Conservation (phyloP, 495 filamentous ascomycete species). For the Umbilicaria muhlenbergii region DNA sequence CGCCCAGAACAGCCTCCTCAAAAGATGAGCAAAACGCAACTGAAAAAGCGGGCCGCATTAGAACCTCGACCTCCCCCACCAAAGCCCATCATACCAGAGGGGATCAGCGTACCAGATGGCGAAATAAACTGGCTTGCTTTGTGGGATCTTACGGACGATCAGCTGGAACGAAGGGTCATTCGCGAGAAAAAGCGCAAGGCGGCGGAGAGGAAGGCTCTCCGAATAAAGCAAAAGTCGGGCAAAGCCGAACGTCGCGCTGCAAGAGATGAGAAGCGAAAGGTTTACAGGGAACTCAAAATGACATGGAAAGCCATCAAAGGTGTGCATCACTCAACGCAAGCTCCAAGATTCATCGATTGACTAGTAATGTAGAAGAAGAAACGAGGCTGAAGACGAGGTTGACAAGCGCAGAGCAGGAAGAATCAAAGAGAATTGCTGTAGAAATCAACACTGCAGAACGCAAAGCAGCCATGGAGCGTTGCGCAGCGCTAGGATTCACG, state of each 20-base stretch:
- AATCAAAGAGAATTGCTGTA: constrained; percentile 15
- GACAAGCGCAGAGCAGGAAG: constrained; percentile 13
- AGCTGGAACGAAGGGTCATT: constrained; percentile 14
- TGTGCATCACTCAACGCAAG: background rate
- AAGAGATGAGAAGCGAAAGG: constrained; percentile 14
- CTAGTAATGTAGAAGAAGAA: constrained; percentile 9
- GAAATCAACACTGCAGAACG: constrained; percentile 11
- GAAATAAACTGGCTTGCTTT: constrained; percentile 20
- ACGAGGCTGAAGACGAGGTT: constrained; percentile 7
- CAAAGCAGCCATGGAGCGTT: constrained; percentile 8
- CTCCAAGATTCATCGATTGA: background rate
- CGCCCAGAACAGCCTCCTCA: constrained; percentile 5
- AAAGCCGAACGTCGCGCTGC: constrained; percentile 15
- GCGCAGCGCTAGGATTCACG: constrained; percentile 13
- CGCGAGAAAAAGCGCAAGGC: constrained; percentile 14
- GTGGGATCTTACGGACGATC: constrained; percentile 20
- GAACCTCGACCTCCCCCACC: constrained; percentile 14
- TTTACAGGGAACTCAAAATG: constrained; percentile 14
- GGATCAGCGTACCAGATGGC: constrained; percentile 15
- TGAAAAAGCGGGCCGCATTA: constrained; percentile 15
- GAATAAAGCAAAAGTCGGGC: constrained; percentile 15
- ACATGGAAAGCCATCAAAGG: constrained; percentile 15
- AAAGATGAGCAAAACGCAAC: constrained; percentile 27
- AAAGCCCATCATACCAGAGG: constrained; percentile 18
- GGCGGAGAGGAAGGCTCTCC: constrained; percentile 13